phyloP scores from a whole-genome alignment of 2,329 filamentous ascomycete species.

The Alternaria sp. region DNA sequence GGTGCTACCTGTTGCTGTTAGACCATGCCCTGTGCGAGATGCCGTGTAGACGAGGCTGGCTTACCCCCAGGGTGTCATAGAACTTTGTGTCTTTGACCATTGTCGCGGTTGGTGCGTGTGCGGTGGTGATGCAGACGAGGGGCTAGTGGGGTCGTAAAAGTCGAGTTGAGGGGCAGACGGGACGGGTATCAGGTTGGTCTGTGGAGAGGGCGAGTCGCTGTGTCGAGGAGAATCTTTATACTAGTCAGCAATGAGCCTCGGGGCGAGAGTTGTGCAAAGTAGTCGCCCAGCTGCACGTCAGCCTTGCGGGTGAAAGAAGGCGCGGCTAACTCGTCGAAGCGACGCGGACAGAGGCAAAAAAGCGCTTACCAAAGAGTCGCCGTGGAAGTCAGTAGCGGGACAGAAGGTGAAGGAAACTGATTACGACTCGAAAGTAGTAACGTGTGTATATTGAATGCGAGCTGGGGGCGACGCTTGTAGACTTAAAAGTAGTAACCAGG shows the following conservation, averaged over 20 bases:
- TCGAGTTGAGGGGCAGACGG: conserved; percentile 23
- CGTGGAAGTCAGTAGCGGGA: conserved; percentile 8
- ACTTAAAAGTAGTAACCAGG: conserved; percentile 48
- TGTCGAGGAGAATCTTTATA: conserved; percentile 9
- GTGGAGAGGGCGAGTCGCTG: conserved; percentile 15
- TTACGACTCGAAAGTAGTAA: conserved; percentile 20
- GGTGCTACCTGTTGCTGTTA: conserved; percentile 71
- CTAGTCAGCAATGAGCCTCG: conserved; percentile 29
- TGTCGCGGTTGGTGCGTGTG: conserved; percentile 47
- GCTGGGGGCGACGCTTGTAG: conserved; percentile 34
- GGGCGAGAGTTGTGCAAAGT: conserved; percentile 14
- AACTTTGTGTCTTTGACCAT: conserved; percentile 84
- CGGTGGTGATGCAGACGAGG: conserved; percentile 21
- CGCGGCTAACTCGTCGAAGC: conserved; percentile 16
- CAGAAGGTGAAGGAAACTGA: background rate
- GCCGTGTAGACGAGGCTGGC: conserved; percentile 41
- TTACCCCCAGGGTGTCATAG: conserved; percentile 81
- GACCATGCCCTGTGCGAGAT: background rate
- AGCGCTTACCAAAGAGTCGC: conserved; percentile 32
- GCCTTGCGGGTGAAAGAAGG: conserved; percentile 25
- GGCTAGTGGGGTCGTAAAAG: conserved; percentile 40
- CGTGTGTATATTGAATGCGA: conserved; percentile 21
- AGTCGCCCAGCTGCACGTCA: conserved; percentile 24
- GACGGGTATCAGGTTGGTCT: conserved; percentile 13
- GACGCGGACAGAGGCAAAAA: conserved; percentile 13